phyloP scores from a whole-genome alignment of 2,329 filamentous ascomycete genomes.

The Xylaria sp. region DNA sequence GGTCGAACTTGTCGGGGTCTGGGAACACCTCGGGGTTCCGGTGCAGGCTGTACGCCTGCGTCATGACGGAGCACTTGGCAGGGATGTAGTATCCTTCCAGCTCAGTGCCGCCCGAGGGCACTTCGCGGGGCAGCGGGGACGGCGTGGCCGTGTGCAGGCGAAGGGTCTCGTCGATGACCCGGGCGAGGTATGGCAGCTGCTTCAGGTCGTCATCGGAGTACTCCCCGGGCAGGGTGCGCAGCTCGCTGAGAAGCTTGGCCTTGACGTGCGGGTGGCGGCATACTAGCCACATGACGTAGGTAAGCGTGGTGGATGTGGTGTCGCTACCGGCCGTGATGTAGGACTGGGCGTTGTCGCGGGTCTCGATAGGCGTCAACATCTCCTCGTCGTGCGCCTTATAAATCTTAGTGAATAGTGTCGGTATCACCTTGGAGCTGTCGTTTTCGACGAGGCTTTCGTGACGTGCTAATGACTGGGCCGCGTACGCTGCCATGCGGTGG shows the following conservation, averaged over 20 bases:
- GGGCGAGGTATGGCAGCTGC: constrained; percentile 39
- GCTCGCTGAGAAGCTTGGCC: constrained; percentile 22
- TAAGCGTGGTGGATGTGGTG: constrained; percentile 53
- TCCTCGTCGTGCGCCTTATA: constrained; percentile 38
- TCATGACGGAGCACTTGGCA: constrained; percentile 37
- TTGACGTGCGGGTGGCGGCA: constrained; percentile 36
- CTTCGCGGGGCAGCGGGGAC: constrained; percentile 37
- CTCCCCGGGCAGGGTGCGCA: constrained; percentile 24
- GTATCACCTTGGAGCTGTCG: constrained; percentile 24
- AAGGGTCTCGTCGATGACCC: constrained; percentile 34
- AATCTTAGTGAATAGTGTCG: constrained; percentile 44
- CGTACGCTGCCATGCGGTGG: constrained; percentile 31
- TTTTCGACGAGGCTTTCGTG: constrained; percentile 21
- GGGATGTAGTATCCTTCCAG: constrained; percentile 41
- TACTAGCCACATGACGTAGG: constrained; percentile 49
- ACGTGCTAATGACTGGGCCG: constrained; percentile 29
- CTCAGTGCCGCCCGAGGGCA: constrained; percentile 37
- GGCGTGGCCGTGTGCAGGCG: constrained; percentile 40
- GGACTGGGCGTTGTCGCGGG: constrained; percentile 20
- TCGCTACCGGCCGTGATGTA: constrained; percentile 57
- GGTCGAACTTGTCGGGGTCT: constrained; percentile 38
- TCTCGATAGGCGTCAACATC: constrained; percentile 21
- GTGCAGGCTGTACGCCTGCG: constrained; percentile 46
- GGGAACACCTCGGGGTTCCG: constrained; percentile 40
- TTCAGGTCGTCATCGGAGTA: constrained; percentile 38